These are phyloP conservation scores for Rutidosis leptorrhynchoides DNA, from an alignment of 129 eudicot genomes.

Conservation along the genomic window DNA sequence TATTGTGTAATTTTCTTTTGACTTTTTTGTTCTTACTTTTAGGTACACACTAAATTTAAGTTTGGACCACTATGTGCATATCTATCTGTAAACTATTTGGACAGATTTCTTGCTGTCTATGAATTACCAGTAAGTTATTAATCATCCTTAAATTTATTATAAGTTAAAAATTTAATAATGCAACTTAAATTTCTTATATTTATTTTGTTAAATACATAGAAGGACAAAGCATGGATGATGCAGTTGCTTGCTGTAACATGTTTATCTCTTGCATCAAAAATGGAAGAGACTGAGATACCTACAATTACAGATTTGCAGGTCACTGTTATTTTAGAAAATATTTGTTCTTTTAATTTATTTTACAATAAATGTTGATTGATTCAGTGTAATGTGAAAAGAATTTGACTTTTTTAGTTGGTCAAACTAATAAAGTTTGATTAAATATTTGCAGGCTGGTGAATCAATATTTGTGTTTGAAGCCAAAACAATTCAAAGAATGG, in stretches of 20 bases:
- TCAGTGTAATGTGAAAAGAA: neutral
- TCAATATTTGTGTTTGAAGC: conserved; percentile 59
- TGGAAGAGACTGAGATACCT: conserved; percentile 71
- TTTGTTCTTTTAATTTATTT: neutral
- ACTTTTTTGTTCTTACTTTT: neutral
- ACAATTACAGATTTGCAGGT: conserved; percentile 61
- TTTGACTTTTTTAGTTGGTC: conserved; percentile 3
- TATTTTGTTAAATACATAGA: conserved; percentile 27
- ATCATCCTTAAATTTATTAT: neutral
- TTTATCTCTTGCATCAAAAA: conserved; percentile 56
- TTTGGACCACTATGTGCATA: conserved; percentile 63
- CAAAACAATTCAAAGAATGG: conserved; percentile 70
- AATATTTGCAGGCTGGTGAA: conserved; percentile 39
- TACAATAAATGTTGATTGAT: neutral
- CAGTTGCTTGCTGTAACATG: conserved; percentile 70
- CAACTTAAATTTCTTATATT: conserved; percentile 9
- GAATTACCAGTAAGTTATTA: conserved; percentile 58
- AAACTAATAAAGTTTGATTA: conserved; percentile 9
- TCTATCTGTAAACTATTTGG: conserved; percentile 58
- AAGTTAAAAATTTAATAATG: neutral
- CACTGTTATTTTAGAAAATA: neutral
- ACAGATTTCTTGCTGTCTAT: conserved; percentile 66
- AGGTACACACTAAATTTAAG: conserved; percentile 55
- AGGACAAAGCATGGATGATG: conserved; percentile 67
- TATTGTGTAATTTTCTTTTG: neutral